Evolutionary conservation across 371 early-diverging fungal species (phyloP), one percentile per base, ranked within the genome.

Genomic region (Chytridiales sp.): DNA sequence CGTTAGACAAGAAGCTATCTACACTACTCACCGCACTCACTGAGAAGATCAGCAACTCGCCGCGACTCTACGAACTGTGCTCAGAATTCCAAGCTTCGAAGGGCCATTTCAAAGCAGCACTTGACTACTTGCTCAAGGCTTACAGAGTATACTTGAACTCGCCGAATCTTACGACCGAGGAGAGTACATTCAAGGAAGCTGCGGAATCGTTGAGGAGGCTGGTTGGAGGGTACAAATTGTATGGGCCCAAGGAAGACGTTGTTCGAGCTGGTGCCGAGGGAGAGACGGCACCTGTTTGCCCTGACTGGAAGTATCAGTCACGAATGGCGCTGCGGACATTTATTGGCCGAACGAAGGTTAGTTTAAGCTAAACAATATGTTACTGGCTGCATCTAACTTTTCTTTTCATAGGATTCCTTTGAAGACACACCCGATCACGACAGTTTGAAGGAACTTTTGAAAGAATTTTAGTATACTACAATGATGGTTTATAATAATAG

Each of bases 241-340:
- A 59, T 35, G 75, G 74, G 19, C 67, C 72, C 1, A 24, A 47
- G 52, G 61, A 54, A 35, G 61, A 62, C 30, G 55, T 22, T 38
- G 44, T 41, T 11, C 40, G 71, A 22, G 53, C 64, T 57, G 75
- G 61, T 32, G 54, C 64, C 6, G 31, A 38, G 6, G 49, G 49
- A 0, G 62, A 61, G 4, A 46, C 39, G 5, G 64, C 53, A 22
- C 66, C 4, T 4, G 88, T 90, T 21, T 88, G 89, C 64, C 80
- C 82, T 31, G 95, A 95, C 64, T 96, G 95, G 94, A 78, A 77
- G 50, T 92, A 91, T 61, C 93, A 95, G 66, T 76, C 89, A 9
- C 85, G 85, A 63, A 84, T 83, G 71, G 79, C 90, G 34, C 68
- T 94, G 59, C 89, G 89, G 56, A 85, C 91, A 21, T 68, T 95